These are phyloP conservation scores for Populus hybrid DNA, from an alignment of 441 rosid species.

Conservation along the genomic window DNA sequence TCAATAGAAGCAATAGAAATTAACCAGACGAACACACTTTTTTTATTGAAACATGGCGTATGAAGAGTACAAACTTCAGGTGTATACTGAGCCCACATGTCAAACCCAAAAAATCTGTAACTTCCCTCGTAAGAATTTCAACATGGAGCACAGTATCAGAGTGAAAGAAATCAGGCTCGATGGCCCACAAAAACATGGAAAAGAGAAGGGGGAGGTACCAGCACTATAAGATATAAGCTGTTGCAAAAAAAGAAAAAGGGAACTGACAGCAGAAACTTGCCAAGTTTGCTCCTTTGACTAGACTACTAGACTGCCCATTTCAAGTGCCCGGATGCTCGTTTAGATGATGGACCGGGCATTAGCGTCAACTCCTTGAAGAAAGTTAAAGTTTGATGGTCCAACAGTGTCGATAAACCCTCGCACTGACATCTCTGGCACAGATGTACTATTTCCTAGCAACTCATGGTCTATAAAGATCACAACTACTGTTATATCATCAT, in stretches of 20 bases:
- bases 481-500: conserved; percentile 86
- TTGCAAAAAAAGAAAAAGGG: too few relatives aligned
- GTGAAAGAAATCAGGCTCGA: conserved; percentile 4
- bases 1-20: not conserved
- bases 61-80: conserved; percentile 14
- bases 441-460: conserved; percentile 32
- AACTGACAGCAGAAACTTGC: conserved; percentile 1
- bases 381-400: conserved; percentile 70
- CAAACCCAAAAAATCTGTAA: not conserved
- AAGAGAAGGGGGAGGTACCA: not conserved
- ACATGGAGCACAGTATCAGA: conserved; percentile 2
- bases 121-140: conserved; percentile 12
- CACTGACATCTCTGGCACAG: conserved; percentile 63
- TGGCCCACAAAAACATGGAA: conserved; percentile 2
- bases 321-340: not conserved
- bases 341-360: conserved; percentile 24
- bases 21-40: not conserved
- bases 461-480: conserved; percentile 77
- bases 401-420: conserved; percentile 56
- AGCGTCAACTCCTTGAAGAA: conserved; percentile 38
- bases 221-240: not conserved
- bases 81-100: conserved; percentile 15
- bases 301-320: not conserved
- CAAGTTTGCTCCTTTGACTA: not conserved
- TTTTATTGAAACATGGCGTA: conserved; percentile 12